phyloP scores from a whole-genome alignment of 805 yeast genomes.

The Kuraishia floccosa region DNA sequence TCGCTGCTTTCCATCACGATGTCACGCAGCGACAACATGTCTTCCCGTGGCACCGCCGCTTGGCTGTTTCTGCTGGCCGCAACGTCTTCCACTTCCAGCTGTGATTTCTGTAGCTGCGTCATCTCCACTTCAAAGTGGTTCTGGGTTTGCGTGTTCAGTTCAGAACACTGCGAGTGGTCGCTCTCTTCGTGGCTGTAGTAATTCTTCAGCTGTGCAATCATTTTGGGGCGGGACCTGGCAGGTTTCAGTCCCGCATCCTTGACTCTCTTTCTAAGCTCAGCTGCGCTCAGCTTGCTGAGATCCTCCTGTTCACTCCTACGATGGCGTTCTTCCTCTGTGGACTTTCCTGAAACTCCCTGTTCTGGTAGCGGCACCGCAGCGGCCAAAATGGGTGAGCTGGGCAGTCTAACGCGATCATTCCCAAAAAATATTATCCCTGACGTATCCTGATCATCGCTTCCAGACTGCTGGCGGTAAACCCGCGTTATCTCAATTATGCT shows the following conservation, averaged over 20 bases:
- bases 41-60: background rate
- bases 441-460: constrained; percentile 4
- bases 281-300: constrained; percentile 1
- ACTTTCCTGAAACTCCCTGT: background rate
- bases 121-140: background rate
- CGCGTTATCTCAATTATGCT: constrained; percentile 4
- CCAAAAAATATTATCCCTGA: no score
- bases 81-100: background rate
- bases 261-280: constrained; percentile 14
- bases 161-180: background rate
- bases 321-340: background rate
- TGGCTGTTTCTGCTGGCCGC: background rate
- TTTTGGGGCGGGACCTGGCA: constrained; percentile 17
- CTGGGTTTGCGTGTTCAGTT: background rate
- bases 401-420: no score
- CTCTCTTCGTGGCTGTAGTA: constrained; percentile 10
- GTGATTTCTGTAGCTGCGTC: background rate
- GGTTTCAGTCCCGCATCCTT: constrained; percentile 27
- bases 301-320: background rate
- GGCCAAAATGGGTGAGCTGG: no score
- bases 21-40: background rate
- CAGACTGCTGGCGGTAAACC: background rate
- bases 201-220: constrained; percentile 18
- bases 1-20: constrained; percentile 1
- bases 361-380: background rate